Percentiles rank a stretch among this genome's conserved stretches.
Conservation (phyloP, 371 early-diverging fungal genomes). For the Lichtheimia corymbifera region DNA sequence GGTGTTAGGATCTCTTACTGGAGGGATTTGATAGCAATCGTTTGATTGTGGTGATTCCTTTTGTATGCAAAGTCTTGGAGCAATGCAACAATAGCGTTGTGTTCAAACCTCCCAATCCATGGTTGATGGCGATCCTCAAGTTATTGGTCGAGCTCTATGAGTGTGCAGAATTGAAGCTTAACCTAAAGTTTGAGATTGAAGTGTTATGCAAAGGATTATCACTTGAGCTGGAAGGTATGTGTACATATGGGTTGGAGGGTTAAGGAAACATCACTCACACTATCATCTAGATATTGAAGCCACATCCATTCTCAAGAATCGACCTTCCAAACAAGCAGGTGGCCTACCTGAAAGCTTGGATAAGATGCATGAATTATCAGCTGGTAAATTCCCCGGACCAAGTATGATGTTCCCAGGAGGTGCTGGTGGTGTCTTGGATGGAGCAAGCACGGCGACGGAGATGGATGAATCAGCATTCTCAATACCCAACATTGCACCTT, state of each 20-base stretch:
- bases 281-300: constrained; percentile 69
- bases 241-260: no score
- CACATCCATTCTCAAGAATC: constrained; percentile 70
- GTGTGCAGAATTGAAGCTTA: constrained; percentile 89
- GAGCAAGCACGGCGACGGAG: not conserved
- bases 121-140: constrained; percentile 94
- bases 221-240: constrained; percentile 71
- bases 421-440: not conserved
- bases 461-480: constrained; percentile 16
- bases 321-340: constrained; percentile 14
- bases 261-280: constrained; percentile 8
- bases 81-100: constrained; percentile 82
- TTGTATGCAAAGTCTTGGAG: constrained; percentile 96
- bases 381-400: not conserved
- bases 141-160: constrained; percentile 92
- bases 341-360: not conserved
- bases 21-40: constrained; percentile 89
- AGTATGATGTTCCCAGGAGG: not conserved
- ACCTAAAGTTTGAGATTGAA: constrained; percentile 96
- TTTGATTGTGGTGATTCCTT: constrained; percentile 95
- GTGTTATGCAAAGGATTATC: constrained; percentile 91
- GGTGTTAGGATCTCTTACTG: constrained; percentile 73
- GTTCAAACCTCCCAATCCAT: constrained; percentile 96
- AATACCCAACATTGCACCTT: constrained; percentile 66
- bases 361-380: not conserved